A percentile compares a stretch with the other conserved stretches of the same genome.
Evolutionary conservation across 352 stramenopile species (phyloP).

Genomic region (Globisporangium acanthophoron): DNA sequence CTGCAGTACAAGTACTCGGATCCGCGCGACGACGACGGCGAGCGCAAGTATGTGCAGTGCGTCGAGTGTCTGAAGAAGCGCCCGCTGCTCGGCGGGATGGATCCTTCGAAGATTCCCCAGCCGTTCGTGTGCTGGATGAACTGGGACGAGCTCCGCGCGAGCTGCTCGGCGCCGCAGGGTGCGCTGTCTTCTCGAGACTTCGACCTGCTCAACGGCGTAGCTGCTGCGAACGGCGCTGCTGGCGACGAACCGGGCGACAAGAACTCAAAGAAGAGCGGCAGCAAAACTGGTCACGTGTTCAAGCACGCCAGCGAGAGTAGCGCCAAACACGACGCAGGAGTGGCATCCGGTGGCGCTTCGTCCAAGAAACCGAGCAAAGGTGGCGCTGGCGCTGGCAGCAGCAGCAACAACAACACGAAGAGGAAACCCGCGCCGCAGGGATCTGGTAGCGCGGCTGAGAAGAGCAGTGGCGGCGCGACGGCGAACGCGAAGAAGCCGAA

Average conservation of each 20-base stretch:
- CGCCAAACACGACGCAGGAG: conserved; percentile 5
- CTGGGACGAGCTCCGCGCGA: conserved; percentile 73
- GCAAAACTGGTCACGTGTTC: background rate
- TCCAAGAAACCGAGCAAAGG: conserved; percentile 12
- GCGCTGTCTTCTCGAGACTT: conserved; percentile 18
- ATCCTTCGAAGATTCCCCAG: conserved; percentile 53
- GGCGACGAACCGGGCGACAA: conserved; percentile 4
- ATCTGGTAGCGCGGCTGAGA: conserved; percentile 7
- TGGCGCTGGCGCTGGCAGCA: conserved; percentile 9
- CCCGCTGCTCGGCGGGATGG: conserved; percentile 70
- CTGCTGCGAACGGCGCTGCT: background rate
- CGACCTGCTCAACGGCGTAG: conserved; percentile 1
- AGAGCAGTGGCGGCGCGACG: conserved; percentile 3
- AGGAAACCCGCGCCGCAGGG: conserved; percentile 10
- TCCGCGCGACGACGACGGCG: conserved; percentile 50
- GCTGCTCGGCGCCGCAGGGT: conserved; percentile 67
- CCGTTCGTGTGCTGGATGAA: conserved; percentile 87
- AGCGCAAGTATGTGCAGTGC: conserved; percentile 67
- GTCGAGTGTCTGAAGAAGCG: conserved; percentile 68
- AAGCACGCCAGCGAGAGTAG: conserved; percentile 1
- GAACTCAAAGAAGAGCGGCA: conserved; percentile 14
- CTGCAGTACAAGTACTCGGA: conserved; percentile 63
- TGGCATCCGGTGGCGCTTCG: background rate
- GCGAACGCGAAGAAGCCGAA: conserved; percentile 22
- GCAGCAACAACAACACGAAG: conserved; percentile 11